Percentiles rank a stretch among this genome's conserved stretches.
Conservation (phyloP, 352 stramenopile species). For the Phytophthora agathidicida region DNA sequence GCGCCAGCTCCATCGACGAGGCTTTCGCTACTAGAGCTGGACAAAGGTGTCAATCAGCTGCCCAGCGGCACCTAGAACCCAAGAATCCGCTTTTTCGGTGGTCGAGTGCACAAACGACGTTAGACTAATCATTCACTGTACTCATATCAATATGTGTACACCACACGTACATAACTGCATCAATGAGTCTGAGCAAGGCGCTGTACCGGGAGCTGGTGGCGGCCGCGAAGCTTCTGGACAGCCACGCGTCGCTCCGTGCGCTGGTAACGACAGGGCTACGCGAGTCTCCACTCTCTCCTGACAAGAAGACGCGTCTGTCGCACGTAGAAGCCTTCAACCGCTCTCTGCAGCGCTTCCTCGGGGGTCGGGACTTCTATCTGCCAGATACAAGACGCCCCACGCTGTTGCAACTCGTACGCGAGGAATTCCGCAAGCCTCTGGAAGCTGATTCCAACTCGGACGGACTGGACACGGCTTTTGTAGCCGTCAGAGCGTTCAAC, state of each 20-base stretch:
- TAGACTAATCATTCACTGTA: too few relatives aligned
- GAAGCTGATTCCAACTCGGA: constrained; percentile 5
- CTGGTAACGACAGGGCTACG: constrained; percentile 70
- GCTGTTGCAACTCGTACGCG: constrained; percentile 50
- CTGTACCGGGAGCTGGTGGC: constrained; percentile 78
- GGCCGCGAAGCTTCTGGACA: constrained; percentile 60
- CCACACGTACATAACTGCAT: not conserved
- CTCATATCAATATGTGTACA: too few relatives aligned
- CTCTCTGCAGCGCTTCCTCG: constrained; percentile 53
- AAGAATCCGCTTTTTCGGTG: too few relatives aligned
- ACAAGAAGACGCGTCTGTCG: constrained; percentile 41
- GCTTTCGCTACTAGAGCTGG: too few relatives aligned
- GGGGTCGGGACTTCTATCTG: constrained; percentile 70
- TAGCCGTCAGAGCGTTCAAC: constrained; percentile 67
- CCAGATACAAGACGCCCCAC: constrained; percentile 42
- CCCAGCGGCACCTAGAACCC: too few relatives aligned
- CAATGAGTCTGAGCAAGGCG: constrained; percentile 57
- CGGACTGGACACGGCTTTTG: constrained; percentile 63
- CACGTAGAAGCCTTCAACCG: constrained; percentile 74
- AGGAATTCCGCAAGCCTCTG: constrained; percentile 47
- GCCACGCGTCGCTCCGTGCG: constrained; percentile 58
- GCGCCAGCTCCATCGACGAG: too few relatives aligned
- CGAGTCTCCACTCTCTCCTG: constrained; percentile 38
- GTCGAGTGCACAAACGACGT: too few relatives aligned
- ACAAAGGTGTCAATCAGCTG: too few relatives aligned